Base-by-base conservation (phyloP, 257 asterid genomes). In the Plantago elongata region DNA sequence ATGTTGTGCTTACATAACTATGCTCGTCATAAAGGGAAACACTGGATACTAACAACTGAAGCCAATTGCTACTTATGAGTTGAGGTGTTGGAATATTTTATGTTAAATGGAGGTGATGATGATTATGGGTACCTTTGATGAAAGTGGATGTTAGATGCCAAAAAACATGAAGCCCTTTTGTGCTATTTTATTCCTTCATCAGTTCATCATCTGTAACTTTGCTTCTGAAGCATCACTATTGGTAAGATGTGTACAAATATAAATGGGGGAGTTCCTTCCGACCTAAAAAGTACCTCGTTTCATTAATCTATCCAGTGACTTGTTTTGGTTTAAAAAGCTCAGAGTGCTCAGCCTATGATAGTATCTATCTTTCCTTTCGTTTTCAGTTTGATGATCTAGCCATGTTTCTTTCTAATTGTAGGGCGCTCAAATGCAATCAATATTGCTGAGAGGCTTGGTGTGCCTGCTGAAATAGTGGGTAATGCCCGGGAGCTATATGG, bases 361-460 rank as follows among this genome's bases (percentile, higher is more conserved):
- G 18, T 14, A 4, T 67, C 46, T 74, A 14, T 58, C 64, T 58
- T 34, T 64, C 61, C 49, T 65, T 45, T 10, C 10, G 37, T 66
- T 63, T 34, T 54, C 58, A 43, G 27, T 54, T 14, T 55, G 63
- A 72, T 67, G 61, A 57, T 57, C 54, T 56, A 43, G 67, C 50
- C 13, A 44, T 66, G 40, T 29, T 64, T 54, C 11, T 63, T 58
- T 75, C 66, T 69, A 18, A 67, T 30, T 71, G 69, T 79, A 92
- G 99, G 99, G 46, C 88, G 94, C 30, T 93, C 99, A 69, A 93
- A 93, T 85, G 99, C 99, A 61, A 93, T 93, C 64, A 85, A 83
- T 78, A 82, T 93, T 59, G 88, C 97, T 45, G 94, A 87, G 84
- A 89, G 96, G 79, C 88, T 93, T 47, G 92, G 99, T 48, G 69